Percentiles rank a stretch among this genome's conserved stretches.
Conservation (phyloP, 2,329 filamentous ascomycete species). For the Colletotrichum graminicola region DNA sequence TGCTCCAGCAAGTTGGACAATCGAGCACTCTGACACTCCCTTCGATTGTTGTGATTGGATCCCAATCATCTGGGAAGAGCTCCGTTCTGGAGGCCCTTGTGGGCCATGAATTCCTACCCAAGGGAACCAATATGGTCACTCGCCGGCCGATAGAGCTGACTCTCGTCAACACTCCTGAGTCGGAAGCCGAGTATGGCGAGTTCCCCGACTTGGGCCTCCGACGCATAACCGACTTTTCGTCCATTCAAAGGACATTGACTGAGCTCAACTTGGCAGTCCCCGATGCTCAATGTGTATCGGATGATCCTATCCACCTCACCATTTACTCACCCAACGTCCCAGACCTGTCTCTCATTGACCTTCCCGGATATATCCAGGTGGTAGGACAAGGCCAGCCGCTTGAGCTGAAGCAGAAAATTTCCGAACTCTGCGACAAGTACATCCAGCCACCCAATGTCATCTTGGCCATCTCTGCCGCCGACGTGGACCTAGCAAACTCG, state of each 20-base stretch:
- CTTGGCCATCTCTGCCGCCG: slow-evolving; percentile 94
- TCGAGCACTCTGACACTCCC: slow-evolving; percentile 89
- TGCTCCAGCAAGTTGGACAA: slow-evolving; percentile 92
- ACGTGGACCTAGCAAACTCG: slow-evolving; percentile 97
- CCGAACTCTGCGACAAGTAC: slow-evolving; percentile 97
- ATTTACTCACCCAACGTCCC: slow-evolving; percentile 97
- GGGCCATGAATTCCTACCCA: slow-evolving; percentile 96
- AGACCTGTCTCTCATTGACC: slow-evolving; percentile 93
- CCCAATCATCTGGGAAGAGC: slow-evolving; percentile 97
- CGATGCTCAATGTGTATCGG: slow-evolving; percentile 90
- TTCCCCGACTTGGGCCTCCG: slow-evolving; percentile 92
- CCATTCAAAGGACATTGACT: slow-evolving; percentile 92
- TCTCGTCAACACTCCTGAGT: slow-evolving; percentile 91
- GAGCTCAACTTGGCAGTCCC: slow-evolving; percentile 95
- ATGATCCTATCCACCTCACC: slow-evolving; percentile 95
- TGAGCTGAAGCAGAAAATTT: slow-evolving; percentile 94
- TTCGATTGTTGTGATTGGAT: slow-evolving; percentile 99
- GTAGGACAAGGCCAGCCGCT: slow-evolving; percentile 90
- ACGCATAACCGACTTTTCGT: slow-evolving; percentile 90
- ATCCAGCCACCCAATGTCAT: slow-evolving; percentile 97
- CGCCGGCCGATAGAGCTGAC: slow-evolving; percentile 95
- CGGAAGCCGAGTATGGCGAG: slow-evolving; percentile 91
- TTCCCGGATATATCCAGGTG: slow-evolving; percentile 98
- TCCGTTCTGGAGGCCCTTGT: slow-evolving; percentile 97
- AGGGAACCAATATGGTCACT: slow-evolving; percentile 99